Base-by-base conservation (phyloP, 768 basidiomycete species). In the Amanita pseudoporphyria region DNA sequence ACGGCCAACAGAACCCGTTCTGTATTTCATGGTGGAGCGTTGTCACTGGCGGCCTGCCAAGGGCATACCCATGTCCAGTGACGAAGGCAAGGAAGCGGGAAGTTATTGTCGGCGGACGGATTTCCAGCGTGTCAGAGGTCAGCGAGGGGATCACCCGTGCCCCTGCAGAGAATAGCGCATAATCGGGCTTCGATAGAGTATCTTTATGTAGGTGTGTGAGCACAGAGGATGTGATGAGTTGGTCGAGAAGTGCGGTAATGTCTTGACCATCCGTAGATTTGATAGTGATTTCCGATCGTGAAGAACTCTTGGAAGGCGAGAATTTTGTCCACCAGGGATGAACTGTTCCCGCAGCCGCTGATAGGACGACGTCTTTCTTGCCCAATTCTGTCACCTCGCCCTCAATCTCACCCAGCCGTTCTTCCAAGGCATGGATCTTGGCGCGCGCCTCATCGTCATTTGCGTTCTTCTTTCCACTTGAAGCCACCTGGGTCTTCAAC, bases 1-100 rank as follows among this genome's bases (percentile, higher is more conserved):
- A 91, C 1, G 95, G 89, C 93, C 95, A 99, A 66, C 95, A 99
- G 49, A 84, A 76, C 3, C 96, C 95, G 30, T 80, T 81, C 49
- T 84, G 77, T 22, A 73, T 69, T 53, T 96, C 90, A 52, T 88
- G 84, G 58, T 95, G 86, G n/a, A 99, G 71, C 2, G 89, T 90
- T 0, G 79, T 85, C 43, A 91, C 79, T 1, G 95, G 93, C 1
- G 89, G 78, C 13, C 82, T 79, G n/a, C 90, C 93, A 38, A 81
- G 64, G 36, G 79, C 71, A 55, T 73, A 72, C 16, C 77, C 79
- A 38, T 71, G 71, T 31, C 84, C 84, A 0, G 82, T 81, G 57
- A 87, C 56, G 52, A 78, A 65, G 13, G 80, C 70, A 18, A 79
- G 46, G 21, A 84, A 53, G 18, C 79, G 69, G 5, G 70, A 66